Conservation (phyloP, 2,329 filamentous ascomycete genomes). For the Microdochium trichocladiopsis region DNA sequence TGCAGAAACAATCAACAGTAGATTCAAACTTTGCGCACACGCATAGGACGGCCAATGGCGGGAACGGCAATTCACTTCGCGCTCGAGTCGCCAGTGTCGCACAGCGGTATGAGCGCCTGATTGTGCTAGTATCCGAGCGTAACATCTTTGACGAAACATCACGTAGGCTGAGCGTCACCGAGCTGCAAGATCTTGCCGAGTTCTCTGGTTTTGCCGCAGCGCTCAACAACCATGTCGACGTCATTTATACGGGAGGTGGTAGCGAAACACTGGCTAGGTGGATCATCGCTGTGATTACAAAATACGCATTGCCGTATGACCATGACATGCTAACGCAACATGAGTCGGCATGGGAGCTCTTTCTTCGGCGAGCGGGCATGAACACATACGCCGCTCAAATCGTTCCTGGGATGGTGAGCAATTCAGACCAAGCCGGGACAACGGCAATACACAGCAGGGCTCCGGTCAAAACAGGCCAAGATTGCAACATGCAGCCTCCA, state of each 20-base stretch:
- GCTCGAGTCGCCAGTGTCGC: constrained; percentile 42
- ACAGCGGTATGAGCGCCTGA: constrained; percentile 56
- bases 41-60: neutral
- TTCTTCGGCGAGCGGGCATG: constrained; percentile 57
- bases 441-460: neutral
- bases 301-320: constrained; percentile 23
- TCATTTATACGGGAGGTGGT: constrained; percentile 43
- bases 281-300: constrained; percentile 44
- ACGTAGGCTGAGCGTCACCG: constrained; percentile 27
- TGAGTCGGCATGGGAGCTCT: constrained; percentile 62
- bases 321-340: constrained; percentile 34
- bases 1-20: constrained; percentile 46
- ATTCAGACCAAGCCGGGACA: neutral
- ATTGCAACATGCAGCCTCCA: constrained; percentile 1
- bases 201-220: constrained; percentile 41
- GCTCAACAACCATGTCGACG: constrained; percentile 28
- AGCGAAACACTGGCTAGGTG: constrained; percentile 44
- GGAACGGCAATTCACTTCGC: neutral
- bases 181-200: constrained; percentile 36
- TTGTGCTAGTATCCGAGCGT: constrained; percentile 59
- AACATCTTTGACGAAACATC: constrained; percentile 33
- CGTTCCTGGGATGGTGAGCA: constrained; percentile 40
- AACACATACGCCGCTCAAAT: constrained; percentile 68
- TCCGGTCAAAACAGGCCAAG: neutral
- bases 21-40: constrained; percentile 34